Conservation (phyloP, 2,329 filamentous ascomycete species). For the Microcera coccophila region DNA sequence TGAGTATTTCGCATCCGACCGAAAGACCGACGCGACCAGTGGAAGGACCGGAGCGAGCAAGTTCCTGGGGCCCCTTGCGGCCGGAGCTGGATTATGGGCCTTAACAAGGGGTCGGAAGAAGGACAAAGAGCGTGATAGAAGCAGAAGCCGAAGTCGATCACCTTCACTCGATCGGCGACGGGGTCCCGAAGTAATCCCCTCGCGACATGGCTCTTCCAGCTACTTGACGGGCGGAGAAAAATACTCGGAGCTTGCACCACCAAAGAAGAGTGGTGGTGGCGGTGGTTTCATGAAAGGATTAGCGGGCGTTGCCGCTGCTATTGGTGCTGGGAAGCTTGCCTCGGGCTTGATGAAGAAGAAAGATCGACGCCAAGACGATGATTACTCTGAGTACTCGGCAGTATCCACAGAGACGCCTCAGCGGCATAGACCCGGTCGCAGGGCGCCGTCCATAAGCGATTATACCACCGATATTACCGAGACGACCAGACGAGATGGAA, state of each 20-base stretch:
- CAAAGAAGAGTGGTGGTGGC: slow-evolving; percentile 39
- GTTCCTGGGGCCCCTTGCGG: slow-evolving; percentile 52
- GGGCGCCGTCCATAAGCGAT: slow-evolving; percentile 45
- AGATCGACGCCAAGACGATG: slow-evolving; percentile 50
- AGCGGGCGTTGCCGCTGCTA: slow-evolving; percentile 55
- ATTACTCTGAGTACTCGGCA: slow-evolving; percentile 59
- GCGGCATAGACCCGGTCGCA: slow-evolving; percentile 39
- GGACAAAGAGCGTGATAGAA: slow-evolving; percentile 37
- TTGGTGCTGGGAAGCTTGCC: slow-evolving; percentile 60
- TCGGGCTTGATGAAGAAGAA: slow-evolving; percentile 56
- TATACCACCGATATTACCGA: slow-evolving; percentile 47
- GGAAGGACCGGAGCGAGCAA: slow-evolving; percentile 31
- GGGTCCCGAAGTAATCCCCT: slow-evolving; percentile 49
- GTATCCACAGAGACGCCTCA: slow-evolving; percentile 60
- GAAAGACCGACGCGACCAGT: slow-evolving; percentile 30
- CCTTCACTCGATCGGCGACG: slow-evolving; percentile 35
- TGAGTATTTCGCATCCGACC: slow-evolving; percentile 37
- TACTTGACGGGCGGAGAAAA: slow-evolving; percentile 55
- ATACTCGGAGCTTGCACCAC: slow-evolving; percentile 45
- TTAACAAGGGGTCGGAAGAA: slow-evolving; percentile 45
- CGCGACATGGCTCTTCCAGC: slow-evolving; percentile 52
- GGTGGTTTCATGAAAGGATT: slow-evolving; percentile 60
- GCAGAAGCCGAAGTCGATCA: slow-evolving; percentile 40
- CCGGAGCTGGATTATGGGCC: slow-evolving; percentile 48
- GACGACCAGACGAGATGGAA: slow-evolving; percentile 26